Conservation (phyloP, 352 stramenopile genomes). For the Elongisporangium prolatum region DNA sequence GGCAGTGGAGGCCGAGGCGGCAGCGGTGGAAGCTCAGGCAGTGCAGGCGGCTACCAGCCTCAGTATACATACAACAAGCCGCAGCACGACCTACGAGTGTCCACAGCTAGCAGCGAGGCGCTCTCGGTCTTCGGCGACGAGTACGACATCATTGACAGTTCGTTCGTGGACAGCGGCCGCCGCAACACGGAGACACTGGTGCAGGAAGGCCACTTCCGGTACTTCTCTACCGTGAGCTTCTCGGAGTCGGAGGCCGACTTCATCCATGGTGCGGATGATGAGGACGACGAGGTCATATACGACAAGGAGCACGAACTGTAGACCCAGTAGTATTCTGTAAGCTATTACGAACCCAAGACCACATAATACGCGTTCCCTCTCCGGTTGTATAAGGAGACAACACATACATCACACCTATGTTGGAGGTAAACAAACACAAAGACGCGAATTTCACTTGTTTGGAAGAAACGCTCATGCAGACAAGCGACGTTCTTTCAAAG, state of each 20-base stretch:
- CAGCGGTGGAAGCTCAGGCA: background rate
- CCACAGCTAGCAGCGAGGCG: constrained; percentile 29
- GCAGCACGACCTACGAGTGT: constrained; percentile 9
- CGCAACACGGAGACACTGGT: constrained; percentile 69
- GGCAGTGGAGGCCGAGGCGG: no score
- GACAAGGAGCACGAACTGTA: constrained; percentile 11
- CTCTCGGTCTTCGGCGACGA: constrained; percentile 31
- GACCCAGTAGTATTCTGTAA: background rate
- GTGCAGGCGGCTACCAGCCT: constrained; percentile 1
- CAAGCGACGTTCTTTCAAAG: background rate
- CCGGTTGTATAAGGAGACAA: background rate
- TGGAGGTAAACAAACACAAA: background rate
- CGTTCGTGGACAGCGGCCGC: constrained; percentile 51
- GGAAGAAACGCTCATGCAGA: no score
- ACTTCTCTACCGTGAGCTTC: constrained; percentile 49
- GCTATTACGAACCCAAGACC: constrained; percentile 2
- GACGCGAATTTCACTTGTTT: no score
- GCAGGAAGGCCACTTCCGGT: constrained; percentile 43
- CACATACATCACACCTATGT: background rate
- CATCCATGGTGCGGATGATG: constrained; percentile 12
- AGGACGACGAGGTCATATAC: constrained; percentile 18
- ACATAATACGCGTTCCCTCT: background rate
- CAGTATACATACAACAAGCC: constrained; percentile 2
- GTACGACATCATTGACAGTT: constrained; percentile 71
- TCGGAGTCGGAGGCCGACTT: constrained; percentile 38